A percentile compares a stretch with the other conserved stretches of the same genome.
Conservation (phyloP, 257 asterid species). For the Leonotis leonurus region DNA sequence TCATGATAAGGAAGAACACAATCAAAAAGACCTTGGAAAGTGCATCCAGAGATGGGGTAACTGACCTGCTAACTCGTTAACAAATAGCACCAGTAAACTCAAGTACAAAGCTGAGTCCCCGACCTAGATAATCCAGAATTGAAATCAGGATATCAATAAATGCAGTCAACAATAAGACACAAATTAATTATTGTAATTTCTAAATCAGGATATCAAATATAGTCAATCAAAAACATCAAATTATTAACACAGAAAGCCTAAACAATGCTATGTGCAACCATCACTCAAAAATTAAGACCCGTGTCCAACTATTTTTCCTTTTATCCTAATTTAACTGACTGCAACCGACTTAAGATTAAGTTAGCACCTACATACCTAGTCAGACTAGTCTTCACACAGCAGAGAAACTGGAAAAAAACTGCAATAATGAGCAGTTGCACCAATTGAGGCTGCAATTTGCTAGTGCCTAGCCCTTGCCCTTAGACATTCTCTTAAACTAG, state of each 20-base stretch:
- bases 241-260: not conserved
- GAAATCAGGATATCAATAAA: constrained; percentile 10
- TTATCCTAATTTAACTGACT: not conserved
- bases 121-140: constrained; percentile 41
- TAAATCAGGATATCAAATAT: constrained; percentile 4
- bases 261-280: not conserved
- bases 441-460: constrained; percentile 10
- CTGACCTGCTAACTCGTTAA: constrained; percentile 82
- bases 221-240: too few species aligned
- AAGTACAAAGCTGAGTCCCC: constrained; percentile 92
- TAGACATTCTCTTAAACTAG: not conserved
- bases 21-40: not conserved
- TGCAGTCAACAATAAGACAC: not conserved
- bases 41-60: not conserved
- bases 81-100: constrained; percentile 74
- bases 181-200: not conserved
- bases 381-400: not conserved
- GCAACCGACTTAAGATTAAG: not conserved
- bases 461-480: not conserved
- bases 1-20: constrained; percentile 1
- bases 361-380: constrained; percentile 1
- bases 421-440: not conserved
- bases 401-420: not conserved
- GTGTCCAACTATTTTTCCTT: not conserved
- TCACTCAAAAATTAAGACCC: not conserved